A percentile compares a stretch with the other conserved stretches of the same genome.
phyloP scores from a whole-genome alignment of 805 yeast species.

The Hyphopichia homilentoma region DNA sequence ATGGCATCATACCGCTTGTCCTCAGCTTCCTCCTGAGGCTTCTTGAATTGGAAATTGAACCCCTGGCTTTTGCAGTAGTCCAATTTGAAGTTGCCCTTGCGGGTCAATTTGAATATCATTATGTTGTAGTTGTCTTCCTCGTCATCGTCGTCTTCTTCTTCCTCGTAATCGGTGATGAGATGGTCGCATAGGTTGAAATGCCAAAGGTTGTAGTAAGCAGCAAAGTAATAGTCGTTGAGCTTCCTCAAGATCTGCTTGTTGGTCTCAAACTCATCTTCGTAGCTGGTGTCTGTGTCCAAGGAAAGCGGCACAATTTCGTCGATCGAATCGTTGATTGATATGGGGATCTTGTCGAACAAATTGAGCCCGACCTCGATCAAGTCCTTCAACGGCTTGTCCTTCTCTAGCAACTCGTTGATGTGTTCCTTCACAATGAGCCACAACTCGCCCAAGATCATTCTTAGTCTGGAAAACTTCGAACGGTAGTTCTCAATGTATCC shows the following conservation, averaged over 20 bases:
- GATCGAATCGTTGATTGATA: slow-evolving; percentile 33
- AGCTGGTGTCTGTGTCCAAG: no score
- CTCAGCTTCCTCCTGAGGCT: slow-evolving; percentile 10
- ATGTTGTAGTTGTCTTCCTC: slow-evolving; percentile 31
- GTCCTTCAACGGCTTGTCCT: slow-evolving; percentile 26
- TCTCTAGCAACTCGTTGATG: slow-evolving; percentile 39
- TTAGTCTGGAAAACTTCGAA: slow-evolving; percentile 56
- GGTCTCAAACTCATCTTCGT: slow-evolving; percentile 10
- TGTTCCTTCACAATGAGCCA: slow-evolving; percentile 61
- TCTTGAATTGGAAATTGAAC: slow-evolving; percentile 56
- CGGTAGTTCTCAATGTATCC: slow-evolving; percentile 55
- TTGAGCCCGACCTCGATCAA: slow-evolving; percentile 54
- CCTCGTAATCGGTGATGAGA: slow-evolving; percentile 9
- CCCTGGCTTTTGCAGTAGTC: slow-evolving; percentile 53
- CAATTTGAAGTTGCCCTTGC: slow-evolving; percentile 46
- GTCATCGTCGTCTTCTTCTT: slow-evolving; percentile 3
- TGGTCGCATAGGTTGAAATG: slow-evolving; percentile 69
- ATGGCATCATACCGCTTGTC: slow-evolving; percentile 4
- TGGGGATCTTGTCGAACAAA: slow-evolving; percentile 61
- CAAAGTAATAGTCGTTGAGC: slow-evolving; percentile 57
- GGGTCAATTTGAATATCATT: slow-evolving; percentile 39
- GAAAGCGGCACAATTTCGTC: slow-evolving; percentile 43
- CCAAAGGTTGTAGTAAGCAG: slow-evolving; percentile 72
- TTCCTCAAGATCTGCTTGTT: slow-evolving; percentile 42
- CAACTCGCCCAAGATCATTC: slow-evolving; percentile 57